Conservation (phyloP, 176 grass and related monocot species). For the Bothriochloa decipiens region DNA sequence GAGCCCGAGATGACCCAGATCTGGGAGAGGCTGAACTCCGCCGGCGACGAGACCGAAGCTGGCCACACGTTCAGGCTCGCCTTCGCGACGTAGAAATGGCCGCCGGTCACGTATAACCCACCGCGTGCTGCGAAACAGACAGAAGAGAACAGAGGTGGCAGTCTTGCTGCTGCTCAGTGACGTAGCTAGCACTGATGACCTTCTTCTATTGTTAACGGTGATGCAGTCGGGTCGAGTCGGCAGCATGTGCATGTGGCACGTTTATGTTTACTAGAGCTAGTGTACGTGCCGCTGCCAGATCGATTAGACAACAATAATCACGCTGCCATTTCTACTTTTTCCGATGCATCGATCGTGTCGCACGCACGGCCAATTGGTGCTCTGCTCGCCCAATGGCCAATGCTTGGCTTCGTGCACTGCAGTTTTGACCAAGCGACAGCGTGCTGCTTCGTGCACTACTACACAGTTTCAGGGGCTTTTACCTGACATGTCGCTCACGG, state of each 20-base stretch:
- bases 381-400: too few relatives aligned
- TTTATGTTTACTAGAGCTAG: background rate
- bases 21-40: conserved; percentile 95
- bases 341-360: background rate
- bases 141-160: too few relatives aligned
- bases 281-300: background rate
- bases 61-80: conserved; percentile 96
- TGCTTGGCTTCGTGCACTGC: too few relatives aligned
- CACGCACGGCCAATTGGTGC: background rate
- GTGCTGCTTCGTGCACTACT: too few relatives aligned
- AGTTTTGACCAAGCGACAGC: too few relatives aligned
- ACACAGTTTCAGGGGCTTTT: too few relatives aligned
- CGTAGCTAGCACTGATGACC: too few relatives aligned
- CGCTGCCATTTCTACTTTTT: too few relatives aligned
- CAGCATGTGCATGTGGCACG: conserved; percentile 9
- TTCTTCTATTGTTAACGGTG: background rate
- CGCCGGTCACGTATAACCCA: conserved; percentile 82
- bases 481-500: too few relatives aligned
- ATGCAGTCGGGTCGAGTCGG: background rate
- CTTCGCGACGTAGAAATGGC: conserved; percentile 80
- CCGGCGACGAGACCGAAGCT: conserved; percentile 67
- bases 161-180: too few relatives aligned
- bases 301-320: background rate
- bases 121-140: conserved; percentile 67
- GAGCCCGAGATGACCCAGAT: conserved; percentile 93